phyloP scores from a whole-genome alignment of 305 asterid genomes.

The Fraxinus angustifolia region DNA sequence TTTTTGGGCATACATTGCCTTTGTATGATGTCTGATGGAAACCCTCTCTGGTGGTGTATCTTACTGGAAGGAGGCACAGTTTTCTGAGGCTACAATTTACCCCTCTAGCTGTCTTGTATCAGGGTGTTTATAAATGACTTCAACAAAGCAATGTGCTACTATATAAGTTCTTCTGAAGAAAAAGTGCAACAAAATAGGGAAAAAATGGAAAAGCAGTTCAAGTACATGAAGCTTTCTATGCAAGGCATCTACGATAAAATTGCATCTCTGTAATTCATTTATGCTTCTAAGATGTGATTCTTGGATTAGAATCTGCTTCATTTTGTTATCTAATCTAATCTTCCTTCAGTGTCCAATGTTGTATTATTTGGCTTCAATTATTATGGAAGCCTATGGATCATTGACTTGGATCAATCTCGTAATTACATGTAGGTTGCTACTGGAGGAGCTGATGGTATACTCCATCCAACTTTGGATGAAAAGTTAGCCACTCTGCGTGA shows the following conservation, averaged over 20 bases:
- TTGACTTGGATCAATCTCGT: constrained; percentile 6
- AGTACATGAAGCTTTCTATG: background rate
- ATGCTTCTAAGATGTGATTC: background rate
- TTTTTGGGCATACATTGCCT: background rate
- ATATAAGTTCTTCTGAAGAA: background rate
- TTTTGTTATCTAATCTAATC: background rate
- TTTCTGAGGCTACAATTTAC: background rate
- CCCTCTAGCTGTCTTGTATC: background rate
- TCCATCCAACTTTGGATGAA: constrained; percentile 55
- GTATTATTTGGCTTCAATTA: background rate
- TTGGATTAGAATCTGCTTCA: background rate
- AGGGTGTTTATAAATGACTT: background rate
- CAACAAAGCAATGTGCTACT: background rate
- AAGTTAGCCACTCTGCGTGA: constrained; percentile 52
- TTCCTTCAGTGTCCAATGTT: background rate
- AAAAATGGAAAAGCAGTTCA: background rate
- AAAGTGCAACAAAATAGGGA: background rate
- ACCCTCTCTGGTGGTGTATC: background rate
- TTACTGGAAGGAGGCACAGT: background rate
- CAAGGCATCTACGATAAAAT: background rate
- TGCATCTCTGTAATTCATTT: background rate
- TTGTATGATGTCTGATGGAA: background rate
- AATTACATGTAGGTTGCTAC: constrained; percentile 48
- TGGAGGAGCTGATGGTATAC: constrained; percentile 73
- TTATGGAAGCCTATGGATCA: background rate